Base-by-base conservation (phyloP, 2,329 filamentous ascomycete species). In the Botrytis porri region DNA sequence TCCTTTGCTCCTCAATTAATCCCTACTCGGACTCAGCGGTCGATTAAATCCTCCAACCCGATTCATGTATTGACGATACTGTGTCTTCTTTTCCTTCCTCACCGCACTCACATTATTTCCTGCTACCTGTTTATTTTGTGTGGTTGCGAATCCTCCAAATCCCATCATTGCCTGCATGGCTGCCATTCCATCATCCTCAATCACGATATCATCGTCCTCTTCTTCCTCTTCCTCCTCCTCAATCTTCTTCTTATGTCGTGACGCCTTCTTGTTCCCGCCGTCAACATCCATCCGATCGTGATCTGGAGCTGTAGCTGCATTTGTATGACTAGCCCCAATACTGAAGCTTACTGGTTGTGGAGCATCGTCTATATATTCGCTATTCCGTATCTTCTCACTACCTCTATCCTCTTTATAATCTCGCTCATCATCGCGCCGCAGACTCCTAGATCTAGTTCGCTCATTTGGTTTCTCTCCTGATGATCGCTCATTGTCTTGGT, bases 61-160 rank as follows among this genome's bases (percentile, higher is more conserved):
- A 80, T 96, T 96, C 90, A 99, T 99, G 83, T 99, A 99, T 87
- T 99, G 96, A 78, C 96, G 88, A 80, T 98, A 98, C 85, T 97
- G 89, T 22, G 91, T 93, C 88, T 94, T 95, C 89, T 97, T 98
- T 84, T 96, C 94, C 86, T 96, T 98, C 77, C 91, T 86, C 70
- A 98, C 90, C 0, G 86, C 93, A 72, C 93, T 95, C 60, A 91
- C 89, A 80, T 94, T 90, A 81, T 99, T 99, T 2, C 96, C 96
- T 0, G 88, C 87, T 1, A 99, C 90, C 81, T 98, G 97, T 71
- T 92, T 94, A 74, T 93, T 90, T 83, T 98, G 97, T 32, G 96
- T 98, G 37, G 89, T 90, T 73, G 90, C 91, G 83, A 98, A 99
- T 0, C 88, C 89, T 29, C 90, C 90, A 80, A 99, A 98, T 2